Evolutionary conservation across 306 rosid genomes (phyloP).

Genomic region (Trifolium subterraneum): DNA sequence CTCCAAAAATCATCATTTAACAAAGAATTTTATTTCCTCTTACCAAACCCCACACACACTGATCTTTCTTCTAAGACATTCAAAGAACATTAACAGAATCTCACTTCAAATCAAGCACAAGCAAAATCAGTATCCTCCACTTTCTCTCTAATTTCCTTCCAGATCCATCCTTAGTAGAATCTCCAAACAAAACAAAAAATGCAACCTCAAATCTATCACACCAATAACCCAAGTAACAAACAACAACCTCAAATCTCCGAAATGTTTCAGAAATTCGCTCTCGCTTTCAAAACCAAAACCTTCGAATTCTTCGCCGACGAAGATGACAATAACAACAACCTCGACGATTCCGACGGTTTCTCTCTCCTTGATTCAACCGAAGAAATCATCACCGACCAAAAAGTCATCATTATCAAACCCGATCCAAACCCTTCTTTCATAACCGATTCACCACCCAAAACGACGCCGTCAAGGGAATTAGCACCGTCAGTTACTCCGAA

Average conservation of each 20-base stretch:
- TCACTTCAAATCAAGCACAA: slow-evolving; percentile 21
- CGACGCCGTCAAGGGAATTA: not conserved
- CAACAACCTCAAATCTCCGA: slow-evolving; percentile 94
- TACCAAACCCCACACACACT: slow-evolving; percentile 36
- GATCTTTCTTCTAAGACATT: slow-evolving; percentile 43
- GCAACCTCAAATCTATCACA: slow-evolving; percentile 63
- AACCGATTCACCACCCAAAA: not conserved
- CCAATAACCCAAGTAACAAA: slow-evolving; percentile 36
- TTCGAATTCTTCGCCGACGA: slow-evolving; percentile 86
- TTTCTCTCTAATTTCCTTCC: not conserved
- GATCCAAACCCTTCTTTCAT: slow-evolving; percentile 54
- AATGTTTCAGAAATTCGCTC: slow-evolving; percentile 93
- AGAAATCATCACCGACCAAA: slow-evolving; percentile 88
- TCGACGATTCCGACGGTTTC: slow-evolving; percentile 73
- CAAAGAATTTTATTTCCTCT: not conserved
- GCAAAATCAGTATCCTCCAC: too few species aligned
- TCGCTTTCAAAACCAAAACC: slow-evolving; percentile 91
- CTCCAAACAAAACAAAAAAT: slow-evolving; percentile 29
- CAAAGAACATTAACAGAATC: slow-evolving; percentile 41
- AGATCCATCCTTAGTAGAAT: slow-evolving; percentile 13
- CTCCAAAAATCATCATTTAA: not conserved
- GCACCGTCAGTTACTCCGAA: not conserved
- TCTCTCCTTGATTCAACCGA: slow-evolving; percentile 90
- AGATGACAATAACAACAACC: slow-evolving; percentile 14
- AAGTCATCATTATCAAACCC: slow-evolving; percentile 93